Percentiles rank a stretch among this genome's conserved stretches.
These are phyloP conservation scores for Yamadazyma taylorii DNA, from an alignment of 1,139 yeast species.

Conservation along the genomic window DNA sequence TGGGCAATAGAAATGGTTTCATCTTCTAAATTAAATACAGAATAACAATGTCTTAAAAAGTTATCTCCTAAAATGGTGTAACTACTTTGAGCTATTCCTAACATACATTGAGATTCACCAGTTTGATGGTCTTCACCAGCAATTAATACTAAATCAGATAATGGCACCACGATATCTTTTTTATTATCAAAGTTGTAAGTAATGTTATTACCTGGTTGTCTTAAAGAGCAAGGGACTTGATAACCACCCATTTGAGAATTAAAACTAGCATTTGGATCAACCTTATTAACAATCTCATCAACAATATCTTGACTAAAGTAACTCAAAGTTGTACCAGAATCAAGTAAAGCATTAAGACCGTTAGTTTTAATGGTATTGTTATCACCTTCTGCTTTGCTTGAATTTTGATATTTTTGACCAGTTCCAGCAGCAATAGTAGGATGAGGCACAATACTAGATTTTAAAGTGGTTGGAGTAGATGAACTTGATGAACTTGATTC, in stretches of 20 bases:
- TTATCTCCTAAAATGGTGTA: conserved; percentile 61
- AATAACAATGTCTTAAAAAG: conserved; percentile 68
- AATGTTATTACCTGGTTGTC: conserved; percentile 23
- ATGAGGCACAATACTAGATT: conserved; percentile 11
- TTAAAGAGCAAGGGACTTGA: conserved; percentile 30
- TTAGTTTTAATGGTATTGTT: conserved; percentile 12
- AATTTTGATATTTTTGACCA: too few species aligned
- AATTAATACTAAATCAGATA: conserved; percentile 25
- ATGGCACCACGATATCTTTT: conserved; percentile 34
- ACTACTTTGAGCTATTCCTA: conserved; percentile 27
- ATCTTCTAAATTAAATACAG: conserved; percentile 72
- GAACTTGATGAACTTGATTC: conserved; percentile 7
- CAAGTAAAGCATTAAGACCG: conserved; percentile 28
- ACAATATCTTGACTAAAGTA: conserved; percentile 24
- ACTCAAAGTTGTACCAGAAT: conserved; percentile 42
- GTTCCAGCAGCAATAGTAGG: conserved; percentile 18
- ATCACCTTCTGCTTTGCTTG: not conserved
- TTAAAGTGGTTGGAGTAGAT: conserved; percentile 11
- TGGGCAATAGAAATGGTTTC: conserved; percentile 66
- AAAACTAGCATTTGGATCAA: conserved; percentile 19
- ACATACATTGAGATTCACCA: conserved; percentile 22
- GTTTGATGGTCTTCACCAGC: conserved; percentile 14
- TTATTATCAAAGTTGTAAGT: conserved; percentile 26
- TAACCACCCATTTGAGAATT: conserved; percentile 20
- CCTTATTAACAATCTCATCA: conserved; percentile 15